A percentile compares a stretch with the other conserved stretches of the same genome.
phyloP scores from a whole-genome alignment of 441 rosid genomes.

The Metrosideros polymorpha region DNA sequence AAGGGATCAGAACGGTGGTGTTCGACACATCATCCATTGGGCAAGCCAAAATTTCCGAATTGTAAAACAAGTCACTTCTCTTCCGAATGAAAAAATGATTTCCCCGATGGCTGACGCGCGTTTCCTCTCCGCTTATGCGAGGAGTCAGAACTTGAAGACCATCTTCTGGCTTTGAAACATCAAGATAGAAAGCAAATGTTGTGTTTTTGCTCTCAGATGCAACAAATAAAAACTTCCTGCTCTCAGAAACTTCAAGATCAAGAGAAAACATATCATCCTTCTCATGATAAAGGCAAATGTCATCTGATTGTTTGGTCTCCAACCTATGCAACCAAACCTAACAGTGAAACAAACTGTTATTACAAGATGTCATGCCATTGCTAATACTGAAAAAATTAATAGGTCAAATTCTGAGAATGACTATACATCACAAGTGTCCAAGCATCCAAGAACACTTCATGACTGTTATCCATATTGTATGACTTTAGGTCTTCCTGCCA shows the following conservation, averaged over 20 bases:
- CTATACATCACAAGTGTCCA: neutral
- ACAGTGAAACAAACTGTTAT: conserved; percentile 11
- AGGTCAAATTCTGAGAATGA: neutral
- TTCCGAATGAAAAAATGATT: conserved; percentile 65
- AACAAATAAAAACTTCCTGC: conserved; percentile 58
- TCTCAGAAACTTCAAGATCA: conserved; percentile 62
- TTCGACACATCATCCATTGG: conserved; percentile 46
- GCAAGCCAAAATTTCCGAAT: conserved; percentile 72
- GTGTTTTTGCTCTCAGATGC: conserved; percentile 75
- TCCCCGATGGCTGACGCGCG: conserved; percentile 70
- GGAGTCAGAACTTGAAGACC: conserved; percentile 74
- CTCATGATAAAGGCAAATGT: conserved; percentile 75
- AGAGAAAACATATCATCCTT: conserved; percentile 79
- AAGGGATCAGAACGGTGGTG: conserved; percentile 60
- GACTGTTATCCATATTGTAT: neutral
- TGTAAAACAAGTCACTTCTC: conserved; percentile 67
- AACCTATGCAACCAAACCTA: conserved; percentile 90
- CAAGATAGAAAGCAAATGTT: conserved; percentile 52
- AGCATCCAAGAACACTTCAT: neutral
- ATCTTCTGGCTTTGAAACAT: conserved; percentile 52
- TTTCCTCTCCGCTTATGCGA: conserved; percentile 59
- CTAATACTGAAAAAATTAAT: neutral
- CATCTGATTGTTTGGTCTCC: conserved; percentile 63
- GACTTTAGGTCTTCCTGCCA: neutral
- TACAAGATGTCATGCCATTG: neutral